Conservation (phyloP, 2,329 filamentous ascomycete species). For the Exophiala dermatitidis region DNA sequence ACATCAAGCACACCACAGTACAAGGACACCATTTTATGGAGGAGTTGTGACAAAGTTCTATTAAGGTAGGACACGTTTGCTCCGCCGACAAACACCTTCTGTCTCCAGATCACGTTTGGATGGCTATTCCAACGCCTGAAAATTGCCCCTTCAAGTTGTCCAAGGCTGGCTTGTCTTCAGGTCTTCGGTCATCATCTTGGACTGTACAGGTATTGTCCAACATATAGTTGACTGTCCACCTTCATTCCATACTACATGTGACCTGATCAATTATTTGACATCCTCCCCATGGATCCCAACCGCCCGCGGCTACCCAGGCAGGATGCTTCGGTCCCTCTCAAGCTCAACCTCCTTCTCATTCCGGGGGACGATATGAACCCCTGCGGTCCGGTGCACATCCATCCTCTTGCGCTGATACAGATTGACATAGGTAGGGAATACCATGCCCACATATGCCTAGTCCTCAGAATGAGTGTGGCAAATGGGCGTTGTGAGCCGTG, state of each 20-base stretch:
- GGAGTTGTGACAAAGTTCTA: too few species aligned
- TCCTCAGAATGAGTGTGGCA: conserved; percentile 28
- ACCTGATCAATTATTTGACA: background rate
- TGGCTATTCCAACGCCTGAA: too few species aligned
- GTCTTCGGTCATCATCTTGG: too few species aligned
- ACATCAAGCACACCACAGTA: background rate
- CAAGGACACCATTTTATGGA: background rate
- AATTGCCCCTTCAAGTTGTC: too few species aligned
- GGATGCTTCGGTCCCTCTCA: background rate
- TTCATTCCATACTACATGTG: too few species aligned
- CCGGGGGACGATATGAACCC: conserved; percentile 5
- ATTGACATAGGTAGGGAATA: conserved; percentile 29
- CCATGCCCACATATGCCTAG: conserved; percentile 27
- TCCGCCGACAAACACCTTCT: too few species aligned
- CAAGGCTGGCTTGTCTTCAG: too few species aligned
- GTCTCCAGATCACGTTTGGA: too few species aligned
- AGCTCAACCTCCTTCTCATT: conserved; percentile 6
- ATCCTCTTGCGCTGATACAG: conserved; percentile 23
- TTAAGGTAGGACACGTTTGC: too few species aligned
- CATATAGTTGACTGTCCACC: too few species aligned
- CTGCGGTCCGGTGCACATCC: conserved; percentile 27
- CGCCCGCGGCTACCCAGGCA: background rate
- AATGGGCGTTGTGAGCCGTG: conserved; percentile 25
- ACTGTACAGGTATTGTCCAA: too few species aligned
- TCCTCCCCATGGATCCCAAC: conserved; percentile 1